Conservation (phyloP, 345 rosid genomes). For the Populus simonii region DNA sequence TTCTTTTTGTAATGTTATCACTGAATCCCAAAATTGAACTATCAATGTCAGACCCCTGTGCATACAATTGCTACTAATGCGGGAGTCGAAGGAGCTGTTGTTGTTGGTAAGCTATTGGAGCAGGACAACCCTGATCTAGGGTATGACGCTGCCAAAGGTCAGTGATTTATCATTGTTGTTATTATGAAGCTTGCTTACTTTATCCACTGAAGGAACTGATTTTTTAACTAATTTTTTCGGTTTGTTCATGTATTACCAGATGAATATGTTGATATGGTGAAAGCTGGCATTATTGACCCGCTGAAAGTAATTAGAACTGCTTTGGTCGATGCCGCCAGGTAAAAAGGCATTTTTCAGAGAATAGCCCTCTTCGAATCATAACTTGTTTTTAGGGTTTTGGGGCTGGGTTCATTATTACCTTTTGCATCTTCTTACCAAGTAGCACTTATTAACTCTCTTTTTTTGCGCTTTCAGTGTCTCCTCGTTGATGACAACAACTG, state of each 20-base stretch:
- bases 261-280: conserved; percentile 92
- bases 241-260: conserved; percentile 36
- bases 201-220: background rate
- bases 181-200: background rate
- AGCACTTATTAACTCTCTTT: background rate
- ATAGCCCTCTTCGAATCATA: too few relatives aligned
- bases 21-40: background rate
- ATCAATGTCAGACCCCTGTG: conserved; percentile 62
- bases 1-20: background rate
- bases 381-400: background rate
- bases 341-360: background rate
- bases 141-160: conserved; percentile 96
- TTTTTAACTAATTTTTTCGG: background rate
- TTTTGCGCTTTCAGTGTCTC: conserved; percentile 55
- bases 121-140: conserved; percentile 84
- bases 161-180: conserved; percentile 1
- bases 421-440: too few relatives aligned
- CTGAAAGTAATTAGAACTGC: conserved; percentile 95
- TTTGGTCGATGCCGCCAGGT: conserved; percentile 94
- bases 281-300: conserved; percentile 90
- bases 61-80: conserved; percentile 83
- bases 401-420: background rate
- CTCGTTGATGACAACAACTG: conserved; percentile 90
- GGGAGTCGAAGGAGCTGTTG: conserved; percentile 94
- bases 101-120: conserved; percentile 89